Base-by-base conservation (phyloP, 208 protist species). In the Tetramitus jugosus region DNA sequence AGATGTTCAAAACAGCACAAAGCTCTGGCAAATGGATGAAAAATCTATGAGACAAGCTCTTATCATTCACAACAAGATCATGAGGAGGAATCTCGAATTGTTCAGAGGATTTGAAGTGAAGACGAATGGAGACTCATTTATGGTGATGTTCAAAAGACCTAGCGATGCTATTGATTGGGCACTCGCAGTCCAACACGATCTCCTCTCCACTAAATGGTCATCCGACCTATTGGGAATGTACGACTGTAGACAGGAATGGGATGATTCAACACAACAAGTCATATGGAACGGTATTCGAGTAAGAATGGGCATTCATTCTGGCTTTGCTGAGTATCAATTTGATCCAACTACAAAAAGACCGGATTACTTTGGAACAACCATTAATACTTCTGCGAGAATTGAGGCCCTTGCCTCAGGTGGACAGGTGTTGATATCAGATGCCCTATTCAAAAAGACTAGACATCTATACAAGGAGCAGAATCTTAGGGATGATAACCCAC, bases 291-390 rank as follows among this genome's bases (percentile, higher is more conserved):
- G 85, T 23, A 69, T 87, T 26, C 65, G 85, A 37, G 86, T 88
- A 37, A 62, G 84, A 29, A 88, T 88, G 84, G 85, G 85, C 20
- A 42, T 88, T 1, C 84, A 87, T 75, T 60, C 39, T 14, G 85
- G 85, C 17, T 43, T 13, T 39, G 71, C 74, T 31, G 77, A 81
- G 40, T 26, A 29, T 53, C 17, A 53, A 53, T 23, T 53, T 53
- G 2, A 29, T 35, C 35, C 17, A 33, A 40, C 56, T 8, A 62
- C 35, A 29, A 62, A 62, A 31, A 33, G 60, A 33, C 29, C 8
- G 13, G 60, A 65, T 40, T 65, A 65, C 20, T 65, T 65, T 65
- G 60, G 60, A n/a, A 65, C 29, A 31, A 33, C 29, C 29, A n/a
- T 65, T 10, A 65, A 65, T n/a, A 65, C 35, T 3, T 65, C 60